Evolutionary conservation across 225 moss, liverwort and hornwort genomes (phyloP).

Genomic region (Polytrichum commune): DNA sequence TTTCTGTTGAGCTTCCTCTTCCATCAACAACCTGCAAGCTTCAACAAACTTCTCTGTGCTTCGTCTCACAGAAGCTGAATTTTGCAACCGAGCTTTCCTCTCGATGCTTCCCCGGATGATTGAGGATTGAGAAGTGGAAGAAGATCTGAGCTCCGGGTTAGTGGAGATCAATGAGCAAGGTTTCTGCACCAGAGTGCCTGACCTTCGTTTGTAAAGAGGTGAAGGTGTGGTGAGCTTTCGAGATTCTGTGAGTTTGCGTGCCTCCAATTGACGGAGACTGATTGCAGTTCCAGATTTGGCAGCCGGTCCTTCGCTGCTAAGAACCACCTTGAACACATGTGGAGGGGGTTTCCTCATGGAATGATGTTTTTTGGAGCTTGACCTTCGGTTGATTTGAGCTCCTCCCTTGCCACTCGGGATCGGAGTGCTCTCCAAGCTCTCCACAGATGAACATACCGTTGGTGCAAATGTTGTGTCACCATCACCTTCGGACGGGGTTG

Average conservation of each 20-base stretch:
- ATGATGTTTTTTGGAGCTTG: constrained; percentile 12
- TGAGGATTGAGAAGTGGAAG: constrained; percentile 9
- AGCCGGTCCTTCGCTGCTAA: constrained; percentile 26
- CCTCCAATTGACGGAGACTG: constrained; percentile 14
- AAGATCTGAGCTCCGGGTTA: constrained; percentile 13
- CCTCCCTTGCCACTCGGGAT: not conserved
- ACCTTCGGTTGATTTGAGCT: constrained; percentile 14
- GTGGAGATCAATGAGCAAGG: constrained; percentile 10
- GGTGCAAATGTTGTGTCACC: constrained; percentile 4
- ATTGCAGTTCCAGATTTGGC: constrained; percentile 10
- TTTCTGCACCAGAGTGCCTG: constrained; percentile 20
- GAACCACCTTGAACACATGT: constrained; percentile 34
- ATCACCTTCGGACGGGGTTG: constrained; percentile 5
- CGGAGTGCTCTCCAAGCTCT: constrained; percentile 25
- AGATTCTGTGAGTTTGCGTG: constrained; percentile 11
- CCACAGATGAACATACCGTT: constrained; percentile 23
- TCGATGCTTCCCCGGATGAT: constrained; percentile 25
- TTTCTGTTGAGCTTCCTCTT: constrained; percentile 21
- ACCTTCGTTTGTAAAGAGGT: constrained; percentile 28
- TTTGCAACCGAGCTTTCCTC: constrained; percentile 17
- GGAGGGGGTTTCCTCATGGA: constrained; percentile 22
- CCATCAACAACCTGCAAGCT: constrained; percentile 33
- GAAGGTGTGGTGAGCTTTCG: constrained; percentile 28
- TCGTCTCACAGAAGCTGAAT: constrained; percentile 21
- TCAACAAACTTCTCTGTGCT: constrained; percentile 27